Conservation (phyloP, 768 basidiomycete species). For the Russula brevipes region DNA sequence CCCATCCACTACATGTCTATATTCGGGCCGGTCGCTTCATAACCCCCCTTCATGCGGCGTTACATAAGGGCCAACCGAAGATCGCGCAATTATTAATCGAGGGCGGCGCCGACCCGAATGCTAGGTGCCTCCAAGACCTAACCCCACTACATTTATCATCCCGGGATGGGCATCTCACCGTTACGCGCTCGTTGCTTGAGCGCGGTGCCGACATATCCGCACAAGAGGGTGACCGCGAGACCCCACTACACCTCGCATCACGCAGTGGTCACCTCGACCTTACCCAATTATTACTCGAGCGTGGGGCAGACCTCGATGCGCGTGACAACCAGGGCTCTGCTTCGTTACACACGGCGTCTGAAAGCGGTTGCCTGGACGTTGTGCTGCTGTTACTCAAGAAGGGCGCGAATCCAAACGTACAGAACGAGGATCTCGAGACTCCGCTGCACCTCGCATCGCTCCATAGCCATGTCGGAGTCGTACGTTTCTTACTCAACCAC, state of each 20-base stretch:
- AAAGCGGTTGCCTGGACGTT: not conserved
- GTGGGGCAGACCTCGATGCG: not conserved
- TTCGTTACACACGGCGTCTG: not conserved
- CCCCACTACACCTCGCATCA: conserved; percentile 28
- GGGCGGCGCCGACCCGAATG: not conserved
- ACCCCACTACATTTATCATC: not conserved
- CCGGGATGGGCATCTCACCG: not conserved
- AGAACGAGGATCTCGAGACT: not conserved
- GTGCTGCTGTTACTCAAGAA: not conserved
- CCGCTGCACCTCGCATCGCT: not conserved
- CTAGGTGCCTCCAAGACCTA: not conserved
- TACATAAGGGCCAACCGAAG: not conserved
- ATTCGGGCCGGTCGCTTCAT: not conserved
- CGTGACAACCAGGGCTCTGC: not conserved
- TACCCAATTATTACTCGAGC: not conserved
- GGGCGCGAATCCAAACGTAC: not conserved
- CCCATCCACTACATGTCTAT: not conserved
- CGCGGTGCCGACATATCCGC: not conserved
- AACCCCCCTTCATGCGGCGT: not conserved
- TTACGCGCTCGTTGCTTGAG: not conserved
- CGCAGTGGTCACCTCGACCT: conserved; percentile 22
- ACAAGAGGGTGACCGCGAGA: conserved; percentile 26
- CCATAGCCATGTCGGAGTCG: not conserved
- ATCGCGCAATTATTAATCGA: not conserved
- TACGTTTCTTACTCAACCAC: not conserved